These are phyloP conservation scores for Zygosaccharomyces rouxii DNA, from an alignment of 805 yeast genomes.

Conservation along the genomic window DNA sequence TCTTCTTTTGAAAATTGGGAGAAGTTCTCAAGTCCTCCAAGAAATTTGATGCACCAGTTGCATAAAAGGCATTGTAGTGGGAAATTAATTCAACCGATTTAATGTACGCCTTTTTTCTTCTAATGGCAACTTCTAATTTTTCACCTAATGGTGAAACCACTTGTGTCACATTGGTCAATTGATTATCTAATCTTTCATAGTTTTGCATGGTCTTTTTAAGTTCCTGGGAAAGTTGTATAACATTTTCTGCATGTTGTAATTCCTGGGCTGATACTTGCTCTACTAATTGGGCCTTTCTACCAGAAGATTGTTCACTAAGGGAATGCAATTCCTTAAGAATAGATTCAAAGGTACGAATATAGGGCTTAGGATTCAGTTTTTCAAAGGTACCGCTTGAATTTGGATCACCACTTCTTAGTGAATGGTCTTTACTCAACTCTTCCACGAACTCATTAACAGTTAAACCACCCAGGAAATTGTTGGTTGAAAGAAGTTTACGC, in stretches of 20 bases:
- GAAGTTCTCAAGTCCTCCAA: constrained; percentile 53
- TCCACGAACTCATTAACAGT: constrained; percentile 79
- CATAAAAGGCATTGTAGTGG: constrained; percentile 71
- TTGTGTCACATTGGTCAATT: constrained; percentile 46
- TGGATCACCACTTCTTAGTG: constrained; percentile 12
- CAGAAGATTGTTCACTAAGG: constrained; percentile 52
- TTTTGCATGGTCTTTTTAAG: constrained; percentile 21
- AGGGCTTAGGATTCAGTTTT: constrained; percentile 83
- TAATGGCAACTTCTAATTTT: constrained; percentile 60
- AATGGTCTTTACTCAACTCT: constrained; percentile 64
- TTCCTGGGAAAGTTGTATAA: constrained; percentile 39
- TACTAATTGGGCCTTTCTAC: constrained; percentile 48
- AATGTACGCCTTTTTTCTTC: constrained; percentile 66
- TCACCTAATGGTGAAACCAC: constrained; percentile 68
- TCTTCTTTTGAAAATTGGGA: constrained; percentile 49
- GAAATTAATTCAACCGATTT: constrained; percentile 69
- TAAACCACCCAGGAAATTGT: constrained; percentile 62
- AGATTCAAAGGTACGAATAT: constrained; percentile 86
- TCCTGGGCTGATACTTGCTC: constrained; percentile 58
- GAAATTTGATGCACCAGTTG: constrained; percentile 44
- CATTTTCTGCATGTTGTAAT: constrained; percentile 61
- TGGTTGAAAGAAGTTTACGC: constrained; percentile 50
- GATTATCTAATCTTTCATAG: constrained; percentile 28
- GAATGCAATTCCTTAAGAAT: constrained; percentile 67
- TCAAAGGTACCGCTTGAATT: constrained; percentile 16